A percentile compares a stretch with the other conserved stretches of the same genome.
phyloP scores from a whole-genome alignment of 352 stramenopile genomes.

The Aphanomyces euteiches region DNA sequence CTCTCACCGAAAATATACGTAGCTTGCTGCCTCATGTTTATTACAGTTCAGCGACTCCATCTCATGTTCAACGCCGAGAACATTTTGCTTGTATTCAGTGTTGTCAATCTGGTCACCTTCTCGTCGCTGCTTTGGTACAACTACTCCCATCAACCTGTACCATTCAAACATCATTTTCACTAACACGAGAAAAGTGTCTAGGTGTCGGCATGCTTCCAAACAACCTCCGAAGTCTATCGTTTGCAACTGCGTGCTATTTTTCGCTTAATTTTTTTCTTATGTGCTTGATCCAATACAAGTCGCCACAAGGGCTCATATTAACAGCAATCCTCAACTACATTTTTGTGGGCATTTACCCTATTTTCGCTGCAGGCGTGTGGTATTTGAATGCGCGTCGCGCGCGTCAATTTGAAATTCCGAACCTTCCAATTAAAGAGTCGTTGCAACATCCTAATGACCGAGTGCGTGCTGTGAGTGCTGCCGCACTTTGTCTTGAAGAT shows the following conservation, averaged over 20 bases:
- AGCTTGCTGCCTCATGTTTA: constrained; percentile 27
- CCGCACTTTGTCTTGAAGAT: constrained; percentile 13
- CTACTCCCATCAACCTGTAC: constrained; percentile 25
- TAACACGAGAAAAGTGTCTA: constrained; percentile 2
- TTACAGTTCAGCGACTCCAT: constrained; percentile 18
- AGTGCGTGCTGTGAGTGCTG: constrained; percentile 21
- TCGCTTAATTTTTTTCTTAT: not conserved
- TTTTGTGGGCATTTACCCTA: not conserved
- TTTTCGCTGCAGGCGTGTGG: not conserved
- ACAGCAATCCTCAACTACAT: not conserved
- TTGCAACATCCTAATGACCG: not conserved
- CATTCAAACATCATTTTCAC: not conserved
- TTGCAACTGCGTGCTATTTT: constrained; percentile 18
- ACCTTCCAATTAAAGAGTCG: constrained; percentile 1
- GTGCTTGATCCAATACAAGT: not conserved
- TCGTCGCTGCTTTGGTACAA: constrained; percentile 20
- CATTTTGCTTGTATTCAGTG: not conserved
- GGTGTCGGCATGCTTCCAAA: constrained; percentile 19
- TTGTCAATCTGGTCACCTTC: constrained; percentile 10
- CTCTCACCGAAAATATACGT: not conserved
- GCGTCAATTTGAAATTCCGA: constrained; percentile 15
- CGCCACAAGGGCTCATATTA: not conserved
- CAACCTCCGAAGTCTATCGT: constrained; percentile 22
- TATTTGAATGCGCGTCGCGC: not conserved
- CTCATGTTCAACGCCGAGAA: constrained; percentile 12